Base-by-base conservation (phyloP, 139 green algal genomes). In the Chlorella sp. region DNA sequence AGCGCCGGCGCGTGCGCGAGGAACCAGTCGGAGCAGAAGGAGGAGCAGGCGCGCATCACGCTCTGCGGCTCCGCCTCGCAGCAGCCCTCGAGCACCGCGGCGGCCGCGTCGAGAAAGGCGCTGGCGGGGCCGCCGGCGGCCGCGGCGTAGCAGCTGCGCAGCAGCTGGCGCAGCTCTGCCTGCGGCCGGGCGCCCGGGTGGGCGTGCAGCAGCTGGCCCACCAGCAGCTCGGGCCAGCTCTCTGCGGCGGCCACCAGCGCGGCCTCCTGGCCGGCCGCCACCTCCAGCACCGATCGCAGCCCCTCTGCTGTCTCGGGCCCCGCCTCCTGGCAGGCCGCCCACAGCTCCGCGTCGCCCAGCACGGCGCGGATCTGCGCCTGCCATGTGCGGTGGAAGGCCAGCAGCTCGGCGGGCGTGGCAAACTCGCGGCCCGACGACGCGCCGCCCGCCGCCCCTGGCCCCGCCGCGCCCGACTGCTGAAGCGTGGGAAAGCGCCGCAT, bases 211-310 rank as follows among this genome's bases (percentile, higher is more conserved):
- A 93, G 67, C 63, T 84, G 74, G 11, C 81, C 87, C 8, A 87
- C 82, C 45, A 90, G 81, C 48, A 87, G 76, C 85, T 94, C 90
- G 51, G 87, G 58, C 90, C 90, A 94, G 56, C 48, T 83, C 11
- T 7, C 15, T 0, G 82, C 73, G 23, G 71, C 45, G 19, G 36
- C 29, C 0, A 31, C 29, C 36, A 86, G 38, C 19, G 72, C 79
- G 8, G 51, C 65, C 21, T 88, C 86, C 25, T 84, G 74, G 33
- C 88, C 87, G 12, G 66, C 45, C 64, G 92, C 70, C 36, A 92
- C 72, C 0, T n/a, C 29, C 61, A 94, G 70, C 53, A 90, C 48
- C 5, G 64, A 50, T 29, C 69, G 77, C 41, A 88, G 70, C 4
- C 86, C 87, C 73, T 71, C 46, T 5, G 41, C 60, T 1, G 63